Conservation (phyloP, 139 green algal species). For the Chlamydomonas sp. region DNA sequence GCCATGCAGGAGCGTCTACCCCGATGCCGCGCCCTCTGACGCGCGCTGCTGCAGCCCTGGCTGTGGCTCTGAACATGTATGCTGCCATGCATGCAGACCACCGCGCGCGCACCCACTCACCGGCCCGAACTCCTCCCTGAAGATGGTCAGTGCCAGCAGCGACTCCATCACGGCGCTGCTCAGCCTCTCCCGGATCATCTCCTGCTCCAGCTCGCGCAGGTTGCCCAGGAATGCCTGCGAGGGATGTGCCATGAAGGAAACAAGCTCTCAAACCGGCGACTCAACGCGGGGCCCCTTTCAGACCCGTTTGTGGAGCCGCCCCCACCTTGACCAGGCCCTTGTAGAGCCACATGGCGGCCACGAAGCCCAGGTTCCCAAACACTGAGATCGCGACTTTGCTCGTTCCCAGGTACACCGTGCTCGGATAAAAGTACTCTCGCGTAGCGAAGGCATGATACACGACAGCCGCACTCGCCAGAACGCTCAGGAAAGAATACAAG, state of each 20-base stretch:
- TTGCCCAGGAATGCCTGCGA: slow-evolving; percentile 83
- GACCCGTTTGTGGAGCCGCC: background rate
- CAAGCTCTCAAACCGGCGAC: too few relatives aligned
- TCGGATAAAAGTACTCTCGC: slow-evolving; percentile 89
- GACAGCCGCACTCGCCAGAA: slow-evolving; percentile 45
- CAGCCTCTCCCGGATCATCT: slow-evolving; percentile 83
- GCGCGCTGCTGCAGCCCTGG: slow-evolving; percentile 73
- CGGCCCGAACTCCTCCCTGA: slow-evolving; percentile 81
- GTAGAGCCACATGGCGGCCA: slow-evolving; percentile 64
- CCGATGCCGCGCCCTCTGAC: too few relatives aligned
- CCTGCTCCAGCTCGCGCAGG: slow-evolving; percentile 87
- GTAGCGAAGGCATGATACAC: slow-evolving; percentile 89
- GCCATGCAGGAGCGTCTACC: too few relatives aligned
- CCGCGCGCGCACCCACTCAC: too few relatives aligned
- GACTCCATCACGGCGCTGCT: slow-evolving; percentile 89
- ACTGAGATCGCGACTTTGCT: slow-evolving; percentile 87
- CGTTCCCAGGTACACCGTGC: slow-evolving; percentile 82
- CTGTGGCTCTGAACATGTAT: background rate
- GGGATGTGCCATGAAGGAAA: background rate
- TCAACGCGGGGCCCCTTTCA: too few relatives aligned
- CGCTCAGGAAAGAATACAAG: too few relatives aligned
- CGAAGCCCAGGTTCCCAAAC: slow-evolving; percentile 88
- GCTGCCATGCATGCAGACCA: too few relatives aligned
- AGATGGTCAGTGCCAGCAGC: slow-evolving; percentile 96
- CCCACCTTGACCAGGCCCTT: slow-evolving; percentile 63